Evolutionary conservation across 805 yeast species (phyloP).

Genomic region (Hyphopichia homilentoma): DNA sequence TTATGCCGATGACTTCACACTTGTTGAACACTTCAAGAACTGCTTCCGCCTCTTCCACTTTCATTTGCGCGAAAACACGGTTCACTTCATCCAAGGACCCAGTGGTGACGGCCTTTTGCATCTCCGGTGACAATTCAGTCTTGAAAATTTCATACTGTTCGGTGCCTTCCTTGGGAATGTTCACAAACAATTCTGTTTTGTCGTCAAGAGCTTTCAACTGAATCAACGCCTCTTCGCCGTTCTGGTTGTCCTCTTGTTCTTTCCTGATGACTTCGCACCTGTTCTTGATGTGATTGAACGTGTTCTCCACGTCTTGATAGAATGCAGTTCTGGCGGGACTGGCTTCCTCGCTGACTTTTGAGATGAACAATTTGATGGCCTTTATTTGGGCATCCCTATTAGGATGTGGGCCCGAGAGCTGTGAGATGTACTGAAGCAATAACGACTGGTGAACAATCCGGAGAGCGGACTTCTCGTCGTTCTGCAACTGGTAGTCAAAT

Average conservation of each 20-base stretch:
- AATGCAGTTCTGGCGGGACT: conserved; percentile 70
- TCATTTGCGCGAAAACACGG: conserved; percentile 69
- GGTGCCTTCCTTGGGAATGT: conserved; percentile 58
- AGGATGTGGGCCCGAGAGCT: conserved; percentile 33
- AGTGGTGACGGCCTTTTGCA: conserved; percentile 76
- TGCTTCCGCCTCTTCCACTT: conserved; percentile 75
- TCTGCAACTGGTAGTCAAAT: conserved; percentile 74
- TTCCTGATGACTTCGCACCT: conserved; percentile 67
- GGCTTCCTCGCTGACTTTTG: conserved; percentile 49
- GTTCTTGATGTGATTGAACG: conserved; percentile 67
- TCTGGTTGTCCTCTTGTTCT: conserved; percentile 42
- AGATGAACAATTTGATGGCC: conserved; percentile 62
- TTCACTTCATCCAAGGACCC: conserved; percentile 75
- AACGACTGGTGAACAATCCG: conserved; percentile 78
- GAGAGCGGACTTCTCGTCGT: conserved; percentile 50
- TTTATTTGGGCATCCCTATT: conserved; percentile 28
- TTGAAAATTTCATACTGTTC: conserved; percentile 54
- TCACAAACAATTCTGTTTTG: conserved; percentile 66
- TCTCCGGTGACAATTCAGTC: conserved; percentile 49
- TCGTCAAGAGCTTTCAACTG: conserved; percentile 90
- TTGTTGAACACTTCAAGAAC: conserved; percentile 71
- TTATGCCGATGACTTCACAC: conserved; percentile 80
- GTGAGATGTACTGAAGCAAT: conserved; percentile 67
- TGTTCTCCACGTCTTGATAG: conserved; percentile 66
- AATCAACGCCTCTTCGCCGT: conserved; percentile 68